Percentiles rank a stretch among this genome's conserved stretches.
These are phyloP conservation scores for Phoenix roebelenii DNA, from an alignment of 176 grass and related monocot genomes.

Conservation along the genomic window DNA sequence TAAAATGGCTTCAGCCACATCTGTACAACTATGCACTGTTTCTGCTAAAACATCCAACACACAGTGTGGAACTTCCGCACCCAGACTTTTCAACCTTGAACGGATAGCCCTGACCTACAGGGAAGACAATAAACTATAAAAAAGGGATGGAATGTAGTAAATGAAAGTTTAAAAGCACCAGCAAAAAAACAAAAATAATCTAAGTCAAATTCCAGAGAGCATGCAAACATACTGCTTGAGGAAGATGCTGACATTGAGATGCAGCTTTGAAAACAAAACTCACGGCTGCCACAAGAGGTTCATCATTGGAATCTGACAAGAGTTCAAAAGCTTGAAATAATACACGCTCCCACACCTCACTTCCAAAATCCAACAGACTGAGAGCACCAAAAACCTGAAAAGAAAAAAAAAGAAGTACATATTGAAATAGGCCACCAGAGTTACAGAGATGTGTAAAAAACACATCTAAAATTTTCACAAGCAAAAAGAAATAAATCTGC, in stretches of 20 bases:
- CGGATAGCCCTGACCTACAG: constrained; percentile 53
- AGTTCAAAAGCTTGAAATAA: constrained; percentile 53
- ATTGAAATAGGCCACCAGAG: not conserved
- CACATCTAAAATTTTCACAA: not conserved
- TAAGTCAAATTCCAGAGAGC: constrained; percentile 8
- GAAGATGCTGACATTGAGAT: constrained; percentile 67
- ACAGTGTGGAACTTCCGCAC: constrained; percentile 59
- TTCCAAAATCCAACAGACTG: constrained; percentile 55
- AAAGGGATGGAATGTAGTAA: constrained; percentile 3
- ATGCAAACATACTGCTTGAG: constrained; percentile 59
- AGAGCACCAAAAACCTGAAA: constrained; percentile 69
- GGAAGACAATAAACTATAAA: constrained; percentile 3
- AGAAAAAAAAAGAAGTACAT: not conserved
- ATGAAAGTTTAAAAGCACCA: not conserved
- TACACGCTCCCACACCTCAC: constrained; percentile 53
- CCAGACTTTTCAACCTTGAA: constrained; percentile 60
- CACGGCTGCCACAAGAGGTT: constrained; percentile 53
- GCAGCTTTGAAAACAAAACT: constrained; percentile 62
- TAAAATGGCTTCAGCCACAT: constrained; percentile 71
- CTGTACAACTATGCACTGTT: constrained; percentile 56
- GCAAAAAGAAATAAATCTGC: not conserved
- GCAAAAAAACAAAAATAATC: not conserved
- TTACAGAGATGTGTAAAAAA: constrained; percentile 11
- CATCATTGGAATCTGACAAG: constrained; percentile 62
- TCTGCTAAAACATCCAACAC: constrained; percentile 74